Percentiles rank a stretch among this genome's conserved stretches.
Evolutionary conservation across 331 rosid genomes (phyloP).

Genomic region (Acacia pycnantha): DNA sequence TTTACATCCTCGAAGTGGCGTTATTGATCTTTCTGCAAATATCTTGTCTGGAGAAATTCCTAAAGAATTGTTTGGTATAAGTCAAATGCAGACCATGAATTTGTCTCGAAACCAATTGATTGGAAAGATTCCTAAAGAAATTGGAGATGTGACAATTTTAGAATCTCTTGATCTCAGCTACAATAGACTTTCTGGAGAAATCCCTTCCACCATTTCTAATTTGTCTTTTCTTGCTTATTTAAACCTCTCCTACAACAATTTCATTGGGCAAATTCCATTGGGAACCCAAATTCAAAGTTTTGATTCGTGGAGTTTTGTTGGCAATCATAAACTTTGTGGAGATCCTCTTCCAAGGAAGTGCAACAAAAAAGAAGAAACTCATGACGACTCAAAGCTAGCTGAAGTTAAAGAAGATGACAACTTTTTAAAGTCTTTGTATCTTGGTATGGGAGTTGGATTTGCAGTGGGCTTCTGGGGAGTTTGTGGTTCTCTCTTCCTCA

Average conservation of each 20-base stretch:
- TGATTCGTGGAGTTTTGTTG: neutral
- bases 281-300: slow-evolving; percentile 34
- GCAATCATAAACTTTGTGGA: slow-evolving; percentile 28
- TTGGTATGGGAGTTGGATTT: too few relatives aligned
- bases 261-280: slow-evolving; percentile 28
- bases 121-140: neutral
- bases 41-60: slow-evolving; percentile 17
- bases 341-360: slow-evolving; percentile 18
- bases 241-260: slow-evolving; percentile 13
- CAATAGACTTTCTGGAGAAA: slow-evolving; percentile 4
- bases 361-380: neutral
- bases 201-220: slow-evolving; percentile 17
- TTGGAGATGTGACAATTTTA: neutral
- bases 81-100: neutral
- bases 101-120: slow-evolving; percentile 4
- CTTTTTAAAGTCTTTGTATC: too few relatives aligned
- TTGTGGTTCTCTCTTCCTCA: too few relatives aligned
- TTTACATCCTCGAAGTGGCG: too few relatives aligned
- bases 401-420: neutral
- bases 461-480: too few relatives aligned
- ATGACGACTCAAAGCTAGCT: too few relatives aligned
- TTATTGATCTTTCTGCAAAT: neutral
- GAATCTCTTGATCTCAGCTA: slow-evolving; percentile 21
- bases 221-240: neutral
- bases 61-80: neutral